Base-by-base conservation (phyloP, 2,329 filamentous ascomycete genomes). In the Didymella keratinophila region DNA sequence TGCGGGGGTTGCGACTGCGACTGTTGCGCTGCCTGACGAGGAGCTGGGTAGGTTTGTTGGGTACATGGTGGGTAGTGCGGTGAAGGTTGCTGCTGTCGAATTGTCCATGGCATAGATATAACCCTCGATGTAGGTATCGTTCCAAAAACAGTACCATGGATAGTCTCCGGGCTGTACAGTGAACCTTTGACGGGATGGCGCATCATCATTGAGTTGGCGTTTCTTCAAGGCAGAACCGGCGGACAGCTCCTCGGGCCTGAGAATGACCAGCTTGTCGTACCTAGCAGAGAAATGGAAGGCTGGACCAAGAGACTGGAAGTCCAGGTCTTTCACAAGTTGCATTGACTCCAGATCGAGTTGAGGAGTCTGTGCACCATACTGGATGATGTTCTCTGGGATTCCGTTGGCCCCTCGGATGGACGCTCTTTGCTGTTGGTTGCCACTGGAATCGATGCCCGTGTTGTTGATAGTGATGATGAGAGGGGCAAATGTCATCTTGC, bases 91-190 rank as follows among this genome's bases (percentile, higher is more conserved):
- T 18, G 74, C 72, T 3, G 78, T 76, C 14, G 82, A 78, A 46
- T 84, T 78, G 70, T 86, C 75, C 52, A 85, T 82, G 52, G 86
- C 79, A 67, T 89, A 91, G 45, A 91, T 82, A 73, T 89, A 90
- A 36, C 85, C 84, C 71, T 90, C 88, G 48, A 90, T 80, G 52
- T 86, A 80, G 0, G 88, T 90, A 14, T 80, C 78, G 69, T 90
- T 90, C 87, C 87, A 91, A 71, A 84, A 85, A 73, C 88, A 91
- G 67, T 86, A 88, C 87, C 87, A 91, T 2, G 87, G 87, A 58
- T 81, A 82, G 34, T 89, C 85, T 9, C 85, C 85, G n/a, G 82
- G 79, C 55, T 78, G 71, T 11, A 81, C 78, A 49, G 79, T 72
- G 62, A 80, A 77, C 37, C 78, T 78, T 56, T 78, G 76, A 50